phyloP scores from a whole-genome alignment of 2,329 filamentous ascomycete species.

The Calonectria ilicicola region DNA sequence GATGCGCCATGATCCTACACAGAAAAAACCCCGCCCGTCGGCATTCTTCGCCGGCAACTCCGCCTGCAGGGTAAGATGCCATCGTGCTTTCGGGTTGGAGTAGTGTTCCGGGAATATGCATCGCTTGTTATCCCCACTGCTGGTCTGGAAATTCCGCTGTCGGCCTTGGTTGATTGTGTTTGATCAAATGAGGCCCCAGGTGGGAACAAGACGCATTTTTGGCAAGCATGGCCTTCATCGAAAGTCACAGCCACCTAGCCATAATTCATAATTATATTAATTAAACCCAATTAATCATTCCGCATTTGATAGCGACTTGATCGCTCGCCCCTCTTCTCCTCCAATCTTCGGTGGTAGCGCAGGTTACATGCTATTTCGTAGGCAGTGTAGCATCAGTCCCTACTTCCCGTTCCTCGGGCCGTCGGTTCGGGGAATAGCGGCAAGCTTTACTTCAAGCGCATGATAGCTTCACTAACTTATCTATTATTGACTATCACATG shows the following conservation, averaged over 20 bases:
- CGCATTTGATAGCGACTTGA: neutral
- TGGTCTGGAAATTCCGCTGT: neutral
- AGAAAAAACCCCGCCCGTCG: neutral
- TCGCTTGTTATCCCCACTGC: neutral
- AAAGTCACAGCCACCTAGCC: neutral
- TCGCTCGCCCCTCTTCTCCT: neutral
- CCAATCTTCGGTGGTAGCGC: neutral
- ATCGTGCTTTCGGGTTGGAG: neutral
- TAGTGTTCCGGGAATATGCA: neutral
- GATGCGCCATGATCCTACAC: neutral
- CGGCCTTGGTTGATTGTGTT: neutral
- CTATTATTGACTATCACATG: neutral
- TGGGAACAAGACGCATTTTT: neutral
- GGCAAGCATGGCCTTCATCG: too few relatives aligned
- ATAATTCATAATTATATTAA: too few relatives aligned
- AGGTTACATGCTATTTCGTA: neutral
- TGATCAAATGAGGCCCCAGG: too few relatives aligned
- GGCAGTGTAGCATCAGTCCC: neutral
- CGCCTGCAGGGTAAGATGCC: neutral
- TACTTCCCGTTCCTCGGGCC: neutral
- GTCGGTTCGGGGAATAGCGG: slow-evolving; percentile 1
- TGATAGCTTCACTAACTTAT: neutral
- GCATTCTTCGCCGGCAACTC: slow-evolving; percentile 6
- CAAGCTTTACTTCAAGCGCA: neutral
- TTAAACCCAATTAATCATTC: neutral